Evolutionary conservation across 2,329 filamentous ascomycete genomes (phyloP), one percentile per base, ranked within the genome.

Genomic region (Beauveria rudraprayagi): DNA sequence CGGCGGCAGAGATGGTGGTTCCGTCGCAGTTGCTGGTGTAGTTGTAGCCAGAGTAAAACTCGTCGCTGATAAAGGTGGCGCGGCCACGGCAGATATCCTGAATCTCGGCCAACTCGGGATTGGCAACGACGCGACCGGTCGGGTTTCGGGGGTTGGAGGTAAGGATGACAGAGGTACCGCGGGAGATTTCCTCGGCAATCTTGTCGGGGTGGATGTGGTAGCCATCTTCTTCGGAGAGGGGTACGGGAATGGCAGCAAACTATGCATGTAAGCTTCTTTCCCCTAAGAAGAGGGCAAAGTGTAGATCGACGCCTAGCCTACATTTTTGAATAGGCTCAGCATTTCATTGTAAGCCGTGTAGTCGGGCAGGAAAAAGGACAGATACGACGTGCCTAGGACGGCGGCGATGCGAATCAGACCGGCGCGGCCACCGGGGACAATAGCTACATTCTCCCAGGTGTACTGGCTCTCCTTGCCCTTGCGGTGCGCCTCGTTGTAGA

Each of bases 321-420:
- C 85, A 75, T 96, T 96, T 77, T 90, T 92, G 83, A 97, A 97
- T 62, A 97, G 79, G 62, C 88, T 91, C 77, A 97, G 77, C 92
- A 97, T 97, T 79, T 97, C 92, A 71, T 95, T 96, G 80, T 97
- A 97, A 2, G 93, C 93, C 3, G 92, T 96, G 77, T 97, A 97
- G 74, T 97, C 90, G 51, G 91, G 91, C 71, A 96, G 90, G 76
- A 96, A 96, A 82, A 97, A 97, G 47, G 89, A 91, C 65, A 97
- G 81, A 71, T 96, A 96, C 60, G 92, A 88, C 73, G 96, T 96
- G 65, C 93, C 93, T 67, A 97, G 77, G 6, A 97, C 92, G 56
- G 93, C 93, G 22, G 93, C 93, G 72, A 97, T 97, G 68, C 93
- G 86, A 72, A 97, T 97, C 76, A 97, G 79, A 54, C 93, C 93